phyloP scores from a whole-genome alignment of 208 protist genomes.

The Vickermania spadyakhi region DNA sequence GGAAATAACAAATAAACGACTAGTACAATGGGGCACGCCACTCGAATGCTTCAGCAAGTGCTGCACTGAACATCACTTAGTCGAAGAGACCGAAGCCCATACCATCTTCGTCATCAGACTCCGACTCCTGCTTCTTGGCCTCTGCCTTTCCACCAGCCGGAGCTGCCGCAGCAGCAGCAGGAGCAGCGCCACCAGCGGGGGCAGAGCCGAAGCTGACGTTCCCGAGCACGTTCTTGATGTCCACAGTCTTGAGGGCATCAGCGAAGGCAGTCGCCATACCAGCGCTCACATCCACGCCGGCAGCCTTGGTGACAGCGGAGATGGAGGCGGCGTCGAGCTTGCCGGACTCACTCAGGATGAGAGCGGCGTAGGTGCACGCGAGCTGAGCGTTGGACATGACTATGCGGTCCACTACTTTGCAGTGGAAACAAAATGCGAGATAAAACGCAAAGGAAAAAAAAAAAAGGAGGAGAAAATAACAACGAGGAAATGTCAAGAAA shows the following conservation, averaged over 20 bases:
- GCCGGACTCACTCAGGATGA: conserved; percentile 90
- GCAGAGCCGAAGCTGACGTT: conserved; percentile 63
- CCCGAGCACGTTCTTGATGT: conserved; percentile 48
- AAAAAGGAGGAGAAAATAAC: not conserved
- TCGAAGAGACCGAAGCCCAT: conserved; percentile 88
- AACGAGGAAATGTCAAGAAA: too few relatives aligned
- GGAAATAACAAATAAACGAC: too few relatives aligned
- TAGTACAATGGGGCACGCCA: too few relatives aligned
- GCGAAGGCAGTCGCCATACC: conserved; percentile 70
- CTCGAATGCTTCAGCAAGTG: too few relatives aligned
- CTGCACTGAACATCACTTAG: too few relatives aligned
- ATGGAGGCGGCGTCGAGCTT: conserved; percentile 65
- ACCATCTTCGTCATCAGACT: conserved; percentile 80
- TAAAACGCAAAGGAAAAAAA: conserved; percentile 7
- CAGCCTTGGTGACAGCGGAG: conserved; percentile 62
- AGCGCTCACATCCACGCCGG: conserved; percentile 58
- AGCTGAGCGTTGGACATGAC: conserved; percentile 65
- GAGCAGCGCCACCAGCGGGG: conserved; percentile 26
- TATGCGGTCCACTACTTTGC: conserved; percentile 5
- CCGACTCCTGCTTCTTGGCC: conserved; percentile 38
- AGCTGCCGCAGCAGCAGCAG: conserved; percentile 24
- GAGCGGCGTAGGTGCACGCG: conserved; percentile 92
- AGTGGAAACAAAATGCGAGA: conserved; percentile 4
- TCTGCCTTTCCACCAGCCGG: conserved; percentile 28
- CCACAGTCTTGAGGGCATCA: conserved; percentile 33